These are phyloP conservation scores for Pseudopyrenochaeta lycopersici DNA, from an alignment of 2,329 filamentous ascomycete genomes.

Conservation along the genomic window DNA sequence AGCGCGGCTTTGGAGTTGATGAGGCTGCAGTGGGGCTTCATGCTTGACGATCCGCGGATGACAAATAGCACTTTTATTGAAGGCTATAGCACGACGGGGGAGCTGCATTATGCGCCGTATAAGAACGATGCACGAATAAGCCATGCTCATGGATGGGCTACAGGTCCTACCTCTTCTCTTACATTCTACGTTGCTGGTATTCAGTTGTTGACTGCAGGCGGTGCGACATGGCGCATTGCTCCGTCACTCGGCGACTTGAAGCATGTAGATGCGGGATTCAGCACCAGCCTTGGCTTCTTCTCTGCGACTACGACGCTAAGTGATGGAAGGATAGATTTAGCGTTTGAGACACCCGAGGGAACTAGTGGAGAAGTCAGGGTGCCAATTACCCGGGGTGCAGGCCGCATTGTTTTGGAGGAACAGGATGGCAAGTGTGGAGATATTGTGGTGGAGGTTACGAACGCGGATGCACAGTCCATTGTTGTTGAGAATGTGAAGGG, in stretches of 20 bases:
- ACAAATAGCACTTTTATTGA: slow-evolving; percentile 64
- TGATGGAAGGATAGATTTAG: slow-evolving; percentile 25
- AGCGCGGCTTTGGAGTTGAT: slow-evolving; percentile 55
- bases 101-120: slow-evolving; percentile 61
- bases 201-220: slow-evolving; percentile 48
- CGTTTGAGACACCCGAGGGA: slow-evolving; percentile 41
- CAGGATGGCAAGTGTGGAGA: slow-evolving; percentile 21
- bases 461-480: slow-evolving; percentile 20
- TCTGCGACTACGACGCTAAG: slow-evolving; percentile 35
- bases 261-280: slow-evolving; percentile 49
- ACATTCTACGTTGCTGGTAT: slow-evolving; percentile 55
- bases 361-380: slow-evolving; percentile 41
- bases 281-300: slow-evolving; percentile 49
- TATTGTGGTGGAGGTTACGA: slow-evolving; percentile 22
- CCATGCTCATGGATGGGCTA: slow-evolving; percentile 63
- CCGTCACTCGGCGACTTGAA: slow-evolving; percentile 50
- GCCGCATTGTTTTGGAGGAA: slow-evolving; percentile 29
- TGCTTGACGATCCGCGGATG: slow-evolving; percentile 64
- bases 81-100: slow-evolving; percentile 58
- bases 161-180: slow-evolving; percentile 57
- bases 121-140: slow-evolving; percentile 57
- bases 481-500: slow-evolving; percentile 24
- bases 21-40: slow-evolving; percentile 62
- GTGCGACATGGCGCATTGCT: slow-evolving; percentile 48
- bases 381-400: slow-evolving; percentile 28